Conservation (phyloP, 164 flowering plant species). For the Saururus chinensis region DNA sequence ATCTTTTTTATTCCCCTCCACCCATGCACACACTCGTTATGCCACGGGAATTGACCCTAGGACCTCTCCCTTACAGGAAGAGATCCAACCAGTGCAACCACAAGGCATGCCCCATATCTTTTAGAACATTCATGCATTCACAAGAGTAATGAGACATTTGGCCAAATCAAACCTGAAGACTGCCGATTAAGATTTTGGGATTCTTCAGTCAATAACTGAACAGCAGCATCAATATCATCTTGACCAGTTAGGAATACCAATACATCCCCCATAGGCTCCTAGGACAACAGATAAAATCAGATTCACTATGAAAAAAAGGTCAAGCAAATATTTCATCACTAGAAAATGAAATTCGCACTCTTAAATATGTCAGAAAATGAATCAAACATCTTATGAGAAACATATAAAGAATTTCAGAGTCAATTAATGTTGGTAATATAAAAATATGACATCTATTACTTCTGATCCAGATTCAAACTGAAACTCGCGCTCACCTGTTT, state of each 20-base stretch:
- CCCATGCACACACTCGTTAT: no score
- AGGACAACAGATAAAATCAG: conserved; percentile 4
- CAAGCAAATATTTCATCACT: background rate
- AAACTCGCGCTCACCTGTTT: conserved; percentile 42
- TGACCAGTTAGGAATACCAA: conserved; percentile 94
- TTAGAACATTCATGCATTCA: background rate
- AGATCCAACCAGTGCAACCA: no score
- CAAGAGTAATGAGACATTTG: background rate
- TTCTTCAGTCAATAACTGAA: conserved; percentile 65
- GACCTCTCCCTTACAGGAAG: no score
- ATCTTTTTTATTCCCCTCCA: no score
- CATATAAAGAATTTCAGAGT: background rate
- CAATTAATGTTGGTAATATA: background rate
- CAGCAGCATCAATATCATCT: conserved; percentile 94
- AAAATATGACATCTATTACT: background rate
- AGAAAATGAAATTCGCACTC: background rate
- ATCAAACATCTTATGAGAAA: background rate
- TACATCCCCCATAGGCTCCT: conserved; percentile 91
- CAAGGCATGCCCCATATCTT: no score
- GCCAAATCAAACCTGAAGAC: conserved; percentile 34
- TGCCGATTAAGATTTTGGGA: conserved; percentile 30
- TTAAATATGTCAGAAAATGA: background rate
- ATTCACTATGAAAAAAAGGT: background rate
- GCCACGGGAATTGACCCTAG: no score
- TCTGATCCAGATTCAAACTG: background rate